Evolutionary conservation across 306 rosid genomes (phyloP).

Genomic region (Cajanus cajan): DNA sequence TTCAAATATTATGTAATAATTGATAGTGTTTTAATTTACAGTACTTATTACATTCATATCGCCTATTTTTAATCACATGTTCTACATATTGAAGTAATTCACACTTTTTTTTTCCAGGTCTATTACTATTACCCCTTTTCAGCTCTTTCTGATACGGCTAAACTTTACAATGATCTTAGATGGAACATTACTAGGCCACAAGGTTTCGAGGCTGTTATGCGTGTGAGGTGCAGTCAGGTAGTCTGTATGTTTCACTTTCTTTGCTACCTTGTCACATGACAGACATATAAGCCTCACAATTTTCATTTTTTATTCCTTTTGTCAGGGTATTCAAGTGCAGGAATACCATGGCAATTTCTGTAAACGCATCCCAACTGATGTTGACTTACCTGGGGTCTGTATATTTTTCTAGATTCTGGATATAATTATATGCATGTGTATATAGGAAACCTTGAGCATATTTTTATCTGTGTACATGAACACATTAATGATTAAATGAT

Average conservation of each 20-base stretch:
- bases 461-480: neutral
- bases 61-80: neutral
- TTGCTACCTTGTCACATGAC: slow-evolving; percentile 10
- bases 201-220: slow-evolving; percentile 98
- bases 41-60: neutral
- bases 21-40: neutral
- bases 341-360: slow-evolving; percentile 92
- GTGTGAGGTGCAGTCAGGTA: slow-evolving; percentile 99
- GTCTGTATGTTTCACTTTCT: slow-evolving; percentile 13
- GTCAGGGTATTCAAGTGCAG: slow-evolving; percentile 94
- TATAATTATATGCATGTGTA: slow-evolving; percentile 6
- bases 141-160: slow-evolving; percentile 90
- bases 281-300: neutral
- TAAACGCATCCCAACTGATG: slow-evolving; percentile 93
- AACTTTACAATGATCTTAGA: slow-evolving; percentile 95
- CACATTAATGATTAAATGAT: slow-evolving; percentile 22
- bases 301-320: slow-evolving; percentile 28
- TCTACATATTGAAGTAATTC: slow-evolving; percentile 3
- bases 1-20: neutral
- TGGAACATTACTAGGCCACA: slow-evolving; percentile 98
- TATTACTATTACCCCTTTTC: slow-evolving; percentile 95
- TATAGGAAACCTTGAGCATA: neutral
- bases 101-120: slow-evolving; percentile 60
- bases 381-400: slow-evolving; percentile 93
- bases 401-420: slow-evolving; percentile 35